Conservation (phyloP, 257 asterid genomes). For the Solanum okadae region DNA sequence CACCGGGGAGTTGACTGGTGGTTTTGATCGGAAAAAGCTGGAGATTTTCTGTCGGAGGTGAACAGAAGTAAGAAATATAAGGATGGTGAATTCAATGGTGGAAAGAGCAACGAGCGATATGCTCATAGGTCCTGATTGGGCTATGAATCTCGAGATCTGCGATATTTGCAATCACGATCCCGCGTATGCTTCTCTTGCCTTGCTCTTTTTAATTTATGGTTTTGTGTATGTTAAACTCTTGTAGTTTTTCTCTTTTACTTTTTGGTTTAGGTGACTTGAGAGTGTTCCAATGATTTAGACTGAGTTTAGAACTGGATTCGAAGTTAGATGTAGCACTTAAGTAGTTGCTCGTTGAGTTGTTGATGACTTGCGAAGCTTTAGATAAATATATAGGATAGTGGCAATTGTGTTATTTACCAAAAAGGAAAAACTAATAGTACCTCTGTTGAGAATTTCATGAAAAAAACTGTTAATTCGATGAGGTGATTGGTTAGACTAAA, state of each 20-base stretch:
- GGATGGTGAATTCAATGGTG: conserved; percentile 92
- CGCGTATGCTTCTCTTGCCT: conserved; percentile 40
- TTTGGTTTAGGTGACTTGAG: background rate
- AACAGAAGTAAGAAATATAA: conserved; percentile 4
- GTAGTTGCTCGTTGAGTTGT: background rate
- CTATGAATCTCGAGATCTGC: conserved; percentile 98
- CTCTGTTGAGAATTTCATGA: background rate
- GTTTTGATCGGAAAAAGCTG: background rate
- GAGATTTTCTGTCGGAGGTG: background rate
- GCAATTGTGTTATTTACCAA: background rate
- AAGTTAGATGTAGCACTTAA: background rate
- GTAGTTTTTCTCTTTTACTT: background rate
- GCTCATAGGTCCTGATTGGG: conserved; percentile 99
- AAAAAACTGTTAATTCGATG: background rate
- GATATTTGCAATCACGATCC: conserved; percentile 97
- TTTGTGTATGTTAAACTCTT: background rate
- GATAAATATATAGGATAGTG: background rate
- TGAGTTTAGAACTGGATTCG: background rate
- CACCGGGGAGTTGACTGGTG: conserved; percentile 12
- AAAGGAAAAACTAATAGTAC: background rate
- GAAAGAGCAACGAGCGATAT: conserved; percentile 91
- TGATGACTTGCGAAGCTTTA: background rate
- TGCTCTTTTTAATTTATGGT: background rate
- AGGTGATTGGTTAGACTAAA: background rate
- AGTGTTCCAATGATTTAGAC: background rate